Percentiles rank a stretch among this genome's conserved stretches.
Conservation (phyloP, 768 basidiomycete genomes). For the Amanita fuliginea region DNA sequence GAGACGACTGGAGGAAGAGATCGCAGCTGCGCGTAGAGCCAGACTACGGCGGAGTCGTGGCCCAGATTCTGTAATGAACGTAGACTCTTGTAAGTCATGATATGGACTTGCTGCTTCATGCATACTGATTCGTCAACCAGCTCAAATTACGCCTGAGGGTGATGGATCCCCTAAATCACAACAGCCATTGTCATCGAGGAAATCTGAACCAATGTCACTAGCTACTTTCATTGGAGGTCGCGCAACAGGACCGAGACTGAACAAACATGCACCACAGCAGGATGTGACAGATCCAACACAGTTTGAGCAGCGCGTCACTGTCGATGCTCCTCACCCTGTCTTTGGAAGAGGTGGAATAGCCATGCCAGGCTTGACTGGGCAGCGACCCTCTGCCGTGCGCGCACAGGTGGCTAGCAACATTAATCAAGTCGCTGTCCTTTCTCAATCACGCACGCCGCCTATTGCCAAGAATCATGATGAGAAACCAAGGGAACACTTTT, state of each 20-base stretch:
- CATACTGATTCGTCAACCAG: not conserved
- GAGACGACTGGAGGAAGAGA: constrained; percentile 52
- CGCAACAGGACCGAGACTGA: constrained; percentile 65
- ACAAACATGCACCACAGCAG: constrained; percentile 59
- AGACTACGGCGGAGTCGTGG: constrained; percentile 38
- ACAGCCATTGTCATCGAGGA: constrained; percentile 13
- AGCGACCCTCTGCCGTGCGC: constrained; percentile 6
- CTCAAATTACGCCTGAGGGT: not conserved
- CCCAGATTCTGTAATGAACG: constrained; percentile 12
- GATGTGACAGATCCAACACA: constrained; percentile 55
- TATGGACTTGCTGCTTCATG: not conserved
- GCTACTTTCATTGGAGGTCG: constrained; percentile 77
- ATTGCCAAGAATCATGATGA: constrained; percentile 22
- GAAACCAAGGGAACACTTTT: constrained; percentile 25
- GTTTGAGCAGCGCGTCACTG: constrained; percentile 49
- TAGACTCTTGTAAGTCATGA: constrained; percentile 19
- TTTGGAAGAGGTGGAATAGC: constrained; percentile 70
- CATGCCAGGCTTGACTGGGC: constrained; percentile 56
- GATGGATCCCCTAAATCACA: constrained; percentile 9
- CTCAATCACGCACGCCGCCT: constrained; percentile 21
- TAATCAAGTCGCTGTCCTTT: not conserved
- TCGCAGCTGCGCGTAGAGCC: constrained; percentile 42
- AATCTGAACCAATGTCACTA: constrained; percentile 50
- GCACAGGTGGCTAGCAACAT: not conserved
- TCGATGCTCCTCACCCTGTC: constrained; percentile 53